Percentiles rank a stretch among this genome's conserved stretches.
Evolutionary conservation across 192 early-diverging fungal genomes (phyloP).

Genomic region (Phycomyces blakesleeanus): DNA sequence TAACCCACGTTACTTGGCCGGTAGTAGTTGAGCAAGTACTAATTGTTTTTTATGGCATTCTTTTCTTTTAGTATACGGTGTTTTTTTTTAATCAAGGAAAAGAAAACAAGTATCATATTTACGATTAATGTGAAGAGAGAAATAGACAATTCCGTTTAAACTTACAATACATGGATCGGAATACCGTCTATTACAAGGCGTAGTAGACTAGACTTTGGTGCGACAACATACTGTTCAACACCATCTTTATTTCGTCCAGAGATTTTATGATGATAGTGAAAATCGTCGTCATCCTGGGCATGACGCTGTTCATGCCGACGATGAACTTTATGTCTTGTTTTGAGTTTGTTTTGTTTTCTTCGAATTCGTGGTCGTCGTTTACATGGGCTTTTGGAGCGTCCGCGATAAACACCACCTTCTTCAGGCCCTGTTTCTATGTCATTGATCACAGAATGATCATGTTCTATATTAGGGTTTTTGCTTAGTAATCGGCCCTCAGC

Average conservation of each 20-base stretch:
- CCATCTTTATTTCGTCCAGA: neutral
- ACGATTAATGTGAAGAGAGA: too few species aligned
- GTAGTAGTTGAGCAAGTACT: slow-evolving; percentile 45
- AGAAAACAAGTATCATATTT: too few species aligned
- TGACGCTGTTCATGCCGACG: neutral
- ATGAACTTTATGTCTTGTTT: neutral
- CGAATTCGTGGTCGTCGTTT: too few species aligned
- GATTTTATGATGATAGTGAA: neutral
- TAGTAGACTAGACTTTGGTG: slow-evolving; percentile 43
- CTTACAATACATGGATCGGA: slow-evolving; percentile 55
- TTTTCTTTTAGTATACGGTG: too few species aligned
- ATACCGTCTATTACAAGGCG: slow-evolving; percentile 53
- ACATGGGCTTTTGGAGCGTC: too few species aligned
- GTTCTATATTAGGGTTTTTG: too few species aligned
- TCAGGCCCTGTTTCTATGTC: too few species aligned
- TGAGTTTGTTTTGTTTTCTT: neutral
- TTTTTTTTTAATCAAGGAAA: too few species aligned
- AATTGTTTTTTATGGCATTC: neutral
- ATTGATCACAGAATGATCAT: too few species aligned
- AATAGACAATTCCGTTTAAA: too few species aligned
- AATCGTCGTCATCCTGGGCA: slow-evolving; percentile 1
- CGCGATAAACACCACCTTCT: too few species aligned
- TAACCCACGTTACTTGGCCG: slow-evolving; percentile 52
- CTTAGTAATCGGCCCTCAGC: neutral
- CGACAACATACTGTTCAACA: slow-evolving; percentile 5